A percentile compares a stretch with the other conserved stretches of the same genome.
Conservation (phyloP, 1,139 yeast species). For the Geotrichum candidum region DNA sequence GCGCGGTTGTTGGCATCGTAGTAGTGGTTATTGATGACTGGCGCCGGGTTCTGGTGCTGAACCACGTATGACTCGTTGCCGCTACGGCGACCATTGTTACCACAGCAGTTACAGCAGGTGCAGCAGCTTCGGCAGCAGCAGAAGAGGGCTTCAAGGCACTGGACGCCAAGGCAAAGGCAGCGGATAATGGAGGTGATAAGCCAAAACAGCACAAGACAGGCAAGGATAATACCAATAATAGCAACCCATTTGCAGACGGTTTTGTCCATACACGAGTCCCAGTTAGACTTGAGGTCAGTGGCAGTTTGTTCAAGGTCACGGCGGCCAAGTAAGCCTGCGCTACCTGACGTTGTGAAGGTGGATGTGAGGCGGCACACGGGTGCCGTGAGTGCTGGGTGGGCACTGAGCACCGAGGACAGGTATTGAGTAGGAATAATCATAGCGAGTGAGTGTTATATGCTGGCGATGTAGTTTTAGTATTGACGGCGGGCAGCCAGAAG, state of each 20-base stretch:
- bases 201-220: constrained; percentile 38
- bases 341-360: neutral
- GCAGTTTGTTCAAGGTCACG: neutral
- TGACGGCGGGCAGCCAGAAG: neutral
- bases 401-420: neutral
- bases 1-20: neutral
- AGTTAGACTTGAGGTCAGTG: constrained; percentile 26
- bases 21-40: constrained; percentile 8
- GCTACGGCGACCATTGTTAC: neutral
- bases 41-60: neutral
- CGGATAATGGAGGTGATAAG: constrained; percentile 38
- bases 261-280: constrained; percentile 81
- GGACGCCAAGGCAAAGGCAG: constrained; percentile 40
- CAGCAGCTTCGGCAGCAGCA: constrained; percentile 36
- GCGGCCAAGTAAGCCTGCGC: neutral
- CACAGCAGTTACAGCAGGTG: constrained; percentile 9
- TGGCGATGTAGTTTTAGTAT: neutral
- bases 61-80: constrained; percentile 7
- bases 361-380: neutral
- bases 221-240: constrained; percentile 66
- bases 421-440: neutral
- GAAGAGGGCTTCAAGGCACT: constrained; percentile 37
- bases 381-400: neutral
- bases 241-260: constrained; percentile 69
- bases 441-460: neutral